Base-by-base conservation (phyloP, 441 rosid species). In the Dalechampia spathulata region DNA sequence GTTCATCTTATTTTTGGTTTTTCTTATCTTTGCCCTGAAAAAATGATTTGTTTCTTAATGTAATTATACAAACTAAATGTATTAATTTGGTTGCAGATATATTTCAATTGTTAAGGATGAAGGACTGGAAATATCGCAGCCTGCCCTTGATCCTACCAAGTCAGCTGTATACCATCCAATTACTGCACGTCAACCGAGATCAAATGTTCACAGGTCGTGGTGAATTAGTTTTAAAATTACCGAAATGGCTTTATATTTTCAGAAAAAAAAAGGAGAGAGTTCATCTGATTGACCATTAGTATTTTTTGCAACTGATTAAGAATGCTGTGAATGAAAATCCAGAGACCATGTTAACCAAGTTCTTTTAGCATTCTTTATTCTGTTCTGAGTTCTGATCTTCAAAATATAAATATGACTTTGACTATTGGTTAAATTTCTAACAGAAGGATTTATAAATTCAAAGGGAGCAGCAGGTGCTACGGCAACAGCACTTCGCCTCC, bases 81-180 rank as follows among this genome's bases (percentile, higher is more conserved):
- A 42, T 28, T 28, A 11, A 25, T 26, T 58, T 10, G 11, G 13
- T 46, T 22, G 37, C 60, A 70, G 74, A 40, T 70, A 70, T 56
- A n/a, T 70, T 12, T 45, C 63, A 2, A 72, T 82, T 28, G 55
- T 82, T 54, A 75, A 69, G 69, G 74, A 77, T 8, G 95, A 90
- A 72, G 84, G 92, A 42, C 92, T 90, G 45, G 87, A 87, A 71
- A 79, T 90, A 78, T 91, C 96, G 14, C 96, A 91, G 64, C 98
- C 96, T 51, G 95, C 88, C 16, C 87, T 90, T 63, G 96, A 81
- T 76, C 78, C 82, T n/a, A 47, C 57, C 19, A 71, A 74, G 59
- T 88, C 93, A 16, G 77, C 73, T 25, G 58, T 91, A 40, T 94
- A 88, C 52, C 87, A 83, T 69, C 86, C 58, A 42, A 81, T 91